Conservation (phyloP, 306 rosid species). For the Lithocarpus polystachyus region DNA sequence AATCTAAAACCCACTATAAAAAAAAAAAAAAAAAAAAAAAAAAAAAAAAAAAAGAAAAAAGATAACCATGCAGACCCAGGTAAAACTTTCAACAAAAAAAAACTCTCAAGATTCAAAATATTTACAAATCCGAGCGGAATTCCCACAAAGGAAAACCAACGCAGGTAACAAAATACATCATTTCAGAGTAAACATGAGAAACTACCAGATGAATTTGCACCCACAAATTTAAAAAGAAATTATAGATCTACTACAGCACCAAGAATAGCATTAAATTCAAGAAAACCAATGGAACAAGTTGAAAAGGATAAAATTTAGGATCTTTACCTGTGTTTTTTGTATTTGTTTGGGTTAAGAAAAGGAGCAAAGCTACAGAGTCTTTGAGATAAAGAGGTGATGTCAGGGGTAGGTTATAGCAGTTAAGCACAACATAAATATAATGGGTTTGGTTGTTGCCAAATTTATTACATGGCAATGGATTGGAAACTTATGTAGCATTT, state of each 20-base stretch:
- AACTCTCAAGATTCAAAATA: neutral
- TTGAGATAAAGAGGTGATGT: neutral
- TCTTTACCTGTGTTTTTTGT: neutral
- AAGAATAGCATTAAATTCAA: constrained; percentile 16
- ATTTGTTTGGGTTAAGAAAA: neutral
- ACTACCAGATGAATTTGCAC: constrained; percentile 8
- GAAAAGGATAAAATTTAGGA: neutral
- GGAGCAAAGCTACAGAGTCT: neutral
- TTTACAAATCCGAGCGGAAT: constrained; percentile 2
- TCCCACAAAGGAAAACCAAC: constrained; percentile 5
- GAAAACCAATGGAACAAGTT: neutral
- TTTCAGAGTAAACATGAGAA: neutral
- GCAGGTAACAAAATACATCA: constrained; percentile 16
- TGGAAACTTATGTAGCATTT: too few species aligned
- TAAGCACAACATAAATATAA: too few species aligned
- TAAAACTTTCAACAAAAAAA: neutral
- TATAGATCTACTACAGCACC: constrained; percentile 28
- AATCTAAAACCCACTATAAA: neutral
- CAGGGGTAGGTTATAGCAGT: neutral
- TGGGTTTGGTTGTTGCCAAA: neutral
- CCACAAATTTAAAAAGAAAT: neutral
- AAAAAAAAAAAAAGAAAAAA: neutral
- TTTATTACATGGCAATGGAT: neutral
- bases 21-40: neutral
- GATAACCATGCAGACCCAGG: neutral